Conservation (phyloP, 2,329 filamentous ascomycete genomes). For the Zymoseptoria ardabiliae region DNA sequence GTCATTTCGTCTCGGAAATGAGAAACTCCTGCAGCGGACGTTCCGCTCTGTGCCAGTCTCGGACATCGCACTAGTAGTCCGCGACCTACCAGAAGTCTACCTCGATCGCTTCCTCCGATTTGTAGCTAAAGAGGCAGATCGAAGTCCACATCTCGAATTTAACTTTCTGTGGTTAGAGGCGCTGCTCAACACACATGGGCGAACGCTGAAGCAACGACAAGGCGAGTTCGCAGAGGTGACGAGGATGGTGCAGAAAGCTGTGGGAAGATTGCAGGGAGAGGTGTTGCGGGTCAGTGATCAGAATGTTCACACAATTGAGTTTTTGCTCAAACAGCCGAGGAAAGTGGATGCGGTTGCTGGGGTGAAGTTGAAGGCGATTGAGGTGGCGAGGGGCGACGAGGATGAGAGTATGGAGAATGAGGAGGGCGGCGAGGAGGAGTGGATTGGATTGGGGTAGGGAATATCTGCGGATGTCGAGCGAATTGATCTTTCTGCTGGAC, state of each 20-base stretch:
- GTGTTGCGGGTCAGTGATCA: conserved; percentile 76
- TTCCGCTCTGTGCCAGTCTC: conserved; percentile 73
- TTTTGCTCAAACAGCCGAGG: conserved; percentile 48
- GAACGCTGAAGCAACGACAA: conserved; percentile 74
- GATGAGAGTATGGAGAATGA: conserved; percentile 28
- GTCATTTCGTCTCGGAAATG: conserved; percentile 92
- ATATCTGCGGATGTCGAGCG: too few species aligned
- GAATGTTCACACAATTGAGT: conserved; percentile 84
- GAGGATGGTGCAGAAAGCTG: conserved; percentile 70
- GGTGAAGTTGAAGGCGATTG: conserved; percentile 14
- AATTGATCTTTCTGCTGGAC: too few species aligned
- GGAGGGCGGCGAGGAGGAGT: conserved; percentile 27
- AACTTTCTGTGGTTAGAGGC: conserved; percentile 89
- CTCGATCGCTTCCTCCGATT: conserved; percentile 78
- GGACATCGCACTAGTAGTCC: conserved; percentile 71
- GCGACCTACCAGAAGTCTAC: conserved; percentile 75
- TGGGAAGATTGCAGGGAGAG: conserved; percentile 73
- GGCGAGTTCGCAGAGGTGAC: conserved; percentile 77
- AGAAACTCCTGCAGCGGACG: conserved; percentile 70
- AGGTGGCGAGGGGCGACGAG: conserved; percentile 11
- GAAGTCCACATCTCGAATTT: conserved; percentile 90
- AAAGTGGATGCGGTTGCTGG: conserved; percentile 1
- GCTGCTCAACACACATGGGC: conserved; percentile 70
- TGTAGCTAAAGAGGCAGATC: conserved; percentile 78
- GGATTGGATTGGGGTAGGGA: conserved; percentile 29